Percentiles rank a stretch among this genome's conserved stretches.
phyloP scores from a whole-genome alignment of 2,329 filamentous ascomycete species.

The Trichophyton rubrum region DNA sequence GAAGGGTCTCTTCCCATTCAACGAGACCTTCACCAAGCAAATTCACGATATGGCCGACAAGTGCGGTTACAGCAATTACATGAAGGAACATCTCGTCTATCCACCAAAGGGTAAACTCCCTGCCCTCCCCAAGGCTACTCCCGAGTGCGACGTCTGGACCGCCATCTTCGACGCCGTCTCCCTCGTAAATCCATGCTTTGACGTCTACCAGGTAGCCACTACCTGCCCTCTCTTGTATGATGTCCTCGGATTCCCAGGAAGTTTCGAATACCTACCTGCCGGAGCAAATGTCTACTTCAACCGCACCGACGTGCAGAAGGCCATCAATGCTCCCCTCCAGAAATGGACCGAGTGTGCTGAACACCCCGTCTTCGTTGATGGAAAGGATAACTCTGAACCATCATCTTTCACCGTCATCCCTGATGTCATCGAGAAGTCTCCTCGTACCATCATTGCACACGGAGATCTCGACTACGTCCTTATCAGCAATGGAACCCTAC shows the following conservation, averaged over 20 bases:
- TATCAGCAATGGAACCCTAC: constrained; percentile 54
- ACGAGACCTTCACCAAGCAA: constrained; percentile 30
- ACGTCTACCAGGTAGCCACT: constrained; percentile 60
- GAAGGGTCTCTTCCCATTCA: constrained; percentile 34
- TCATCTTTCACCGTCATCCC: constrained; percentile 50
- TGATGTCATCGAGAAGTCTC: constrained; percentile 58
- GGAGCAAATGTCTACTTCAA: constrained; percentile 58
- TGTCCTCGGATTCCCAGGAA: constrained; percentile 56
- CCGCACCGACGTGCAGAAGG: constrained; percentile 54
- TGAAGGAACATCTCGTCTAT: constrained; percentile 47
- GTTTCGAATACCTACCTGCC: constrained; percentile 48
- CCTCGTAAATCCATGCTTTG: constrained; percentile 62
- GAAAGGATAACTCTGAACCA: constrained; percentile 34
- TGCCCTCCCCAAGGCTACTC: constrained; percentile 35
- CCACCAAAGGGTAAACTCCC: constrained; percentile 53
- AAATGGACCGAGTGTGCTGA: constrained; percentile 47
- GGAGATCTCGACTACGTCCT: constrained; percentile 58
- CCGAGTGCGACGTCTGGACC: constrained; percentile 46
- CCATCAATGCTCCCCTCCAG: constrained; percentile 50
- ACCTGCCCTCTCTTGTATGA: constrained; percentile 61
- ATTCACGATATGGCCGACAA: constrained; percentile 30
- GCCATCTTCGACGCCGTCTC: constrained; percentile 43
- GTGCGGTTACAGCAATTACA: constrained; percentile 37
- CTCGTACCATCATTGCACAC: constrained; percentile 62
- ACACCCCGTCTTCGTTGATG: constrained; percentile 35